phyloP scores from a whole-genome alignment of 2,329 filamentous ascomycete species.

The Tolypocladium capitatum region DNA sequence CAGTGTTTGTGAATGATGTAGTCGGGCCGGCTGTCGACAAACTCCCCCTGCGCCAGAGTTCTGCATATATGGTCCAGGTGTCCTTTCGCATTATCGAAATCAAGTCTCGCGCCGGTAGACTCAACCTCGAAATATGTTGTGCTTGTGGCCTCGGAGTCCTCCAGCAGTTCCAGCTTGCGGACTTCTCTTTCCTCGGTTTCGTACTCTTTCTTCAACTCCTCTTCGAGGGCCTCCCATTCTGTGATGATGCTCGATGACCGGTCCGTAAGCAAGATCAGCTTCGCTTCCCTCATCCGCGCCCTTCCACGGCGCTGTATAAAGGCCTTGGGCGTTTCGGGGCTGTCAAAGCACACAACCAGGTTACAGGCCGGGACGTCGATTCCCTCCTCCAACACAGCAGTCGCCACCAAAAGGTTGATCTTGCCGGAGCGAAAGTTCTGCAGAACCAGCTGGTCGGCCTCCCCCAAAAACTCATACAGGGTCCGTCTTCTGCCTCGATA shows the following conservation, averaged over 20 bases:
- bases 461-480: slow-evolving; percentile 23
- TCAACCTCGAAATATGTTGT: slow-evolving; percentile 21
- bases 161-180: slow-evolving; percentile 29
- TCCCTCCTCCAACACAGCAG: slow-evolving; percentile 53
- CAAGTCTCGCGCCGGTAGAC: slow-evolving; percentile 48
- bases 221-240: slow-evolving; percentile 56
- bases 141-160: slow-evolving; percentile 24
- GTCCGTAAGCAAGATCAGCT: slow-evolving; percentile 33
- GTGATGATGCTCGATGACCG: slow-evolving; percentile 12
- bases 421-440: slow-evolving; percentile 39
- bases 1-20: slow-evolving; percentile 42
- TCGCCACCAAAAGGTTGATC: slow-evolving; percentile 47
- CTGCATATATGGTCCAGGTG: slow-evolving; percentile 76
- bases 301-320: slow-evolving; percentile 46
- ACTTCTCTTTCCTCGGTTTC: slow-evolving; percentile 46
- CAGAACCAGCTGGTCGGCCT: slow-evolving; percentile 19
- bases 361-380: slow-evolving; percentile 55
- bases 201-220: slow-evolving; percentile 58
- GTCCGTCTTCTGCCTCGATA: slow-evolving; percentile 21
- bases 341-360: slow-evolving; percentile 44
- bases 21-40: slow-evolving; percentile 52
- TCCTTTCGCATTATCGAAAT: slow-evolving; percentile 57
- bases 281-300: slow-evolving; percentile 36
- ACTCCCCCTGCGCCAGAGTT: slow-evolving; percentile 41
- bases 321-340: slow-evolving; percentile 35